Evolutionary conservation across 169 alveolate species (phyloP).

Genomic region (Cryptosporidium sp.): DNA sequence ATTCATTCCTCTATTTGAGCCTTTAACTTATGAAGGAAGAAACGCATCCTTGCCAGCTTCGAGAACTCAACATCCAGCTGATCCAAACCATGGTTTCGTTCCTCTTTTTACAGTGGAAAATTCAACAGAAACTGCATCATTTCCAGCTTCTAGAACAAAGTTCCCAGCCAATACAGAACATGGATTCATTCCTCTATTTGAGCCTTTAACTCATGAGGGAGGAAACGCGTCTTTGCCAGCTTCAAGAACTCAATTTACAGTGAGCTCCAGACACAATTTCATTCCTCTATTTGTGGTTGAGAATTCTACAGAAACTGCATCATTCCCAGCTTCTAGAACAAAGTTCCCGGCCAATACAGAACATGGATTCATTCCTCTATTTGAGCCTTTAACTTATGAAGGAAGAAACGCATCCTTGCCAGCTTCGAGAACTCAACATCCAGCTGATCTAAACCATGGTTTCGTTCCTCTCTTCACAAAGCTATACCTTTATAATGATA

Average conservation of each 20-base stretch:
- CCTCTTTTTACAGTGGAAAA: not conserved
- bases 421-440: slow-evolving; percentile 16
- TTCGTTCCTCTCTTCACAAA: slow-evolving; percentile 8
- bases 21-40: not conserved
- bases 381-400: not conserved
- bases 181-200: slow-evolving; percentile 2
- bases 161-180: slow-evolving; percentile 16
- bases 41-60: slow-evolving; percentile 53
- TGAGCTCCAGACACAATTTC: slow-evolving; percentile 6
- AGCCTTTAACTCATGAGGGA: not conserved
- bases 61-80: not conserved
- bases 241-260: slow-evolving; percentile 1
- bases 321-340: slow-evolving; percentile 39
- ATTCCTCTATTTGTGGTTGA: not conserved
- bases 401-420: slow-evolving; percentile 21
- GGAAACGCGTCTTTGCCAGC: slow-evolving; percentile 18
- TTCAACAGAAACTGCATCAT: not conserved
- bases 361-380: slow-evolving; percentile 37
- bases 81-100: not conserved
- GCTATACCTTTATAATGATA: not conserved
- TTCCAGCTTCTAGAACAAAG: slow-evolving; percentile 37
- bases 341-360: not conserved
- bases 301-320: not conserved
- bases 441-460: slow-evolving; percentile 7
- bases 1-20: slow-evolving; percentile 12